Percentiles rank a stretch among this genome's conserved stretches.
Conservation (phyloP, 306 rosid species). For the Trichosanthes truncata region DNA sequence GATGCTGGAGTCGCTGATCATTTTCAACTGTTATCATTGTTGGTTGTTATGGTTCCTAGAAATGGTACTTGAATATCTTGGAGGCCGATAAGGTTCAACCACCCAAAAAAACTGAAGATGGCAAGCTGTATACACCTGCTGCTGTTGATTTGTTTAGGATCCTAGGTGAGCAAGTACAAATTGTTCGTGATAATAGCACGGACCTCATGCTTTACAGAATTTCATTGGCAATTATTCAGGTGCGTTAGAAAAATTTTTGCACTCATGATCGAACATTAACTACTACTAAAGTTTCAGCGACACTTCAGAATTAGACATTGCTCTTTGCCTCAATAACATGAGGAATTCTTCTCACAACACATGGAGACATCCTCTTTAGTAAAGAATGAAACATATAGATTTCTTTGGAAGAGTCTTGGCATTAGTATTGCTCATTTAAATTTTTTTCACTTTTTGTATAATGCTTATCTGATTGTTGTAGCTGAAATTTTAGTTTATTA, state of each 20-base stretch:
- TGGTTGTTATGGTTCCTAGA: slow-evolving; percentile 35
- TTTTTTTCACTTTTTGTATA: background rate
- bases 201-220: slow-evolving; percentile 94
- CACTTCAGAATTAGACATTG: background rate
- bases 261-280: slow-evolving; percentile 2
- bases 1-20: slow-evolving; percentile 6
- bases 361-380: background rate
- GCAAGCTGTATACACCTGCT: slow-evolving; percentile 94
- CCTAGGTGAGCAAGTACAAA: slow-evolving; percentile 96
- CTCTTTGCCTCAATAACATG: background rate
- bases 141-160: slow-evolving; percentile 97
- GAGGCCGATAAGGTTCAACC: slow-evolving; percentile 95
- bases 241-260: slow-evolving; percentile 7
- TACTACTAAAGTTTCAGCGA: background rate
- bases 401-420: background rate
- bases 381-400: background rate
- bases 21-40: slow-evolving; percentile 9
- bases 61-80: slow-evolving; percentile 97
- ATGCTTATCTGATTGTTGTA: background rate
- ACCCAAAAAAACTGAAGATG: slow-evolving; percentile 95
- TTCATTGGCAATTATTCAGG: slow-evolving; percentile 95
- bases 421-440: background rate
- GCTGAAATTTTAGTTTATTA: background rate
- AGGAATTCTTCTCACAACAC: background rate
- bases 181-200: slow-evolving; percentile 95